Evolutionary conservation across 495 filamentous ascomycete species (phyloP).

Genomic region (Daldinia caldariorum): DNA sequence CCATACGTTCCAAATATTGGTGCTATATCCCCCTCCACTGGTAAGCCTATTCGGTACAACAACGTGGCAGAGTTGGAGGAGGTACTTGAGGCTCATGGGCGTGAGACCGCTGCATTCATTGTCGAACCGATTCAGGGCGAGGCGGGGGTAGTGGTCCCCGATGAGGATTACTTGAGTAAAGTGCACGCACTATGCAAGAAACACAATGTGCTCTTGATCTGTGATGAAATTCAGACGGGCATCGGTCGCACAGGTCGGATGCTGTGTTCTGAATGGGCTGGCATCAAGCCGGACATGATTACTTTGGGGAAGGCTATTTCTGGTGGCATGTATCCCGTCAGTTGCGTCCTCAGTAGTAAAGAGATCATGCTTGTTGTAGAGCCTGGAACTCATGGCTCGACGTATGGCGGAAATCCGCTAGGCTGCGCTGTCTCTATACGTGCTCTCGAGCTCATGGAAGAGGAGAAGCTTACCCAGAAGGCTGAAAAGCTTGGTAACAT

Average conservation of each 20-base stretch:
- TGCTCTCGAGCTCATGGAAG: constrained; percentile 91
- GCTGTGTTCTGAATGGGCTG: constrained; percentile 93
- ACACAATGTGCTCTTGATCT: constrained; percentile 93
- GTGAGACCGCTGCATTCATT: constrained; percentile 90
- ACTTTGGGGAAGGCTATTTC: constrained; percentile 97
- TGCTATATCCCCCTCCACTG: constrained; percentile 77
- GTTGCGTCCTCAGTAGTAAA: constrained; percentile 86
- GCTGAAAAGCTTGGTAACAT: constrained; percentile 81
- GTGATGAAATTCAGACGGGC: constrained; percentile 98
- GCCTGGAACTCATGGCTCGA: constrained; percentile 95
- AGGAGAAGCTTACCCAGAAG: constrained; percentile 85
- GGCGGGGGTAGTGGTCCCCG: constrained; percentile 94
- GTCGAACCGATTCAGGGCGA: constrained; percentile 99
- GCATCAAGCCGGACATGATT: constrained; percentile 93
- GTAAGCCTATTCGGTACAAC: constrained; percentile 83
- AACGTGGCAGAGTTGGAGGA: constrained; percentile 81
- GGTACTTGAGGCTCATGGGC: constrained; percentile 80
- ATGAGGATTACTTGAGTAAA: constrained; percentile 84
- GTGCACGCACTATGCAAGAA: constrained; percentile 90
- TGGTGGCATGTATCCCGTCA: constrained; percentile 98
- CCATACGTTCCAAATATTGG: constrained; percentile 92
- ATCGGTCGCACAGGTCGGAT: constrained; percentile 94
- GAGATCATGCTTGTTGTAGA: constrained; percentile 98
- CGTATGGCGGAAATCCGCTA: constrained; percentile 97
- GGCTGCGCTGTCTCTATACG: constrained; percentile 96